Conservation (phyloP, 2,329 filamentous ascomycete species). For the Westerdykella sp. region DNA sequence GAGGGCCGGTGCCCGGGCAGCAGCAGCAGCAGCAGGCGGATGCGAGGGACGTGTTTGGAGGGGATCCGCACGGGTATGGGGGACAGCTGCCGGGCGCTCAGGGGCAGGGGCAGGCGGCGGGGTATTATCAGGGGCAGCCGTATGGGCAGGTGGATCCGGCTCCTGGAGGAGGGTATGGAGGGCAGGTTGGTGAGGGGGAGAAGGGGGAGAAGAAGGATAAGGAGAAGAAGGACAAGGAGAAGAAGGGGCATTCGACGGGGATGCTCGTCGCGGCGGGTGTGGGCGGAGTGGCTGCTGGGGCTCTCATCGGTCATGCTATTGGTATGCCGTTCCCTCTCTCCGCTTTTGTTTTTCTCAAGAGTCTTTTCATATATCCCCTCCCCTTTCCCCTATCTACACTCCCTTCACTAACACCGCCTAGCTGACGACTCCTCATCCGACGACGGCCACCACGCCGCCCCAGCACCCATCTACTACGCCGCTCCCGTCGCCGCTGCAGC, state of each 20-base stretch:
- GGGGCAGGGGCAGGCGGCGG: no score
- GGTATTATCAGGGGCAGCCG: no score
- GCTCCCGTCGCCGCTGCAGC: slow-evolving; percentile 9
- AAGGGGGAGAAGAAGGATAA: slow-evolving; percentile 10
- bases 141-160: slow-evolving; percentile 15
- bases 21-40: slow-evolving; percentile 5
- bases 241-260: slow-evolving; percentile 41
- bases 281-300: slow-evolving; percentile 56
- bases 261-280: slow-evolving; percentile 52
- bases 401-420: slow-evolving; percentile 11
- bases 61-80: slow-evolving; percentile 9
- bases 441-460: slow-evolving; percentile 15
- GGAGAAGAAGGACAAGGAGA: slow-evolving; percentile 34
- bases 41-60: slow-evolving; percentile 22
- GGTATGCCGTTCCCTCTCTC: slow-evolving; percentile 38
- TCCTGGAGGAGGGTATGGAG: slow-evolving; percentile 3
- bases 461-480: background rate
- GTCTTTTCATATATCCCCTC: no score
- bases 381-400: background rate
- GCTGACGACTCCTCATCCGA: slow-evolving; percentile 33
- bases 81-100: background rate
- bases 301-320: slow-evolving; percentile 50
- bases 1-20: no score
- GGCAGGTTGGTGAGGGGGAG: slow-evolving; percentile 7
- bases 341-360: no score